These are phyloP conservation scores for Pseudozyma flocculosa DNA, from an alignment of 1,284 basidiomycete species.

Conservation along the genomic window DNA sequence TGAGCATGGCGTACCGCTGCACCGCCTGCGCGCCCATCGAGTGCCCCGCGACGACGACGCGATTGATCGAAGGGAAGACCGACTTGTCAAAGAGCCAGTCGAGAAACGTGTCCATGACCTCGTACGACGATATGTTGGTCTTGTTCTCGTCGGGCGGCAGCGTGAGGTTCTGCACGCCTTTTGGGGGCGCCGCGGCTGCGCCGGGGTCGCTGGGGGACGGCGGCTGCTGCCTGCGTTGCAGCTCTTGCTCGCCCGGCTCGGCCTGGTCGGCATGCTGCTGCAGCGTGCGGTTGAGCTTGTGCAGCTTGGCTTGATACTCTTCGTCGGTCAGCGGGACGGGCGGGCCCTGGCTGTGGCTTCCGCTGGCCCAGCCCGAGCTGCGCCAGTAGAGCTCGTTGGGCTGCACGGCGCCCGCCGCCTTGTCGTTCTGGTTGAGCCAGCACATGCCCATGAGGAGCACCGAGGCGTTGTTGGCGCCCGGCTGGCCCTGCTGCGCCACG, in stretches of 20 bases:
- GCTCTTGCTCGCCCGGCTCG: no score
- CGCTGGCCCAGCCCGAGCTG: conserved; percentile 40
- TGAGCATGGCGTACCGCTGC: conserved; percentile 40
- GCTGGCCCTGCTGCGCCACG: background rate
- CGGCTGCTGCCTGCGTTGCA: background rate
- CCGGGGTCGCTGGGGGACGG: no score
- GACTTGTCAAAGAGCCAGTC: conserved; percentile 43
- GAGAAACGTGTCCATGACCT: conserved; percentile 42
- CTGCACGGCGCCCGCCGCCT: conserved; percentile 21
- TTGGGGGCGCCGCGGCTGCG: no score
- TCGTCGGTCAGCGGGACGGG: no score
- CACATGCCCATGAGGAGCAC: conserved; percentile 46
- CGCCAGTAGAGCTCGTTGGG: conserved; percentile 42
- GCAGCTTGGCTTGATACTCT: no score
- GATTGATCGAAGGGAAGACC: conserved; percentile 37
- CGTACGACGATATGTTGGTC: conserved; percentile 35
- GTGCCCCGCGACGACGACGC: conserved; percentile 45
- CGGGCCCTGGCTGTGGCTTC: conserved; percentile 30
- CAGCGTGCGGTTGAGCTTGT: no score
- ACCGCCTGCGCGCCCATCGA: conserved; percentile 52
- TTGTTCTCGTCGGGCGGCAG: background rate
- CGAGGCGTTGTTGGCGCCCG: conserved; percentile 8
- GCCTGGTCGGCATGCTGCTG: no score
- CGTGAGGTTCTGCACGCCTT: no score
- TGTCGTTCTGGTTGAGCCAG: conserved; percentile 45